phyloP scores from a whole-genome alignment of 2,329 filamentous ascomycete genomes.

The Botrytis elliptica region DNA sequence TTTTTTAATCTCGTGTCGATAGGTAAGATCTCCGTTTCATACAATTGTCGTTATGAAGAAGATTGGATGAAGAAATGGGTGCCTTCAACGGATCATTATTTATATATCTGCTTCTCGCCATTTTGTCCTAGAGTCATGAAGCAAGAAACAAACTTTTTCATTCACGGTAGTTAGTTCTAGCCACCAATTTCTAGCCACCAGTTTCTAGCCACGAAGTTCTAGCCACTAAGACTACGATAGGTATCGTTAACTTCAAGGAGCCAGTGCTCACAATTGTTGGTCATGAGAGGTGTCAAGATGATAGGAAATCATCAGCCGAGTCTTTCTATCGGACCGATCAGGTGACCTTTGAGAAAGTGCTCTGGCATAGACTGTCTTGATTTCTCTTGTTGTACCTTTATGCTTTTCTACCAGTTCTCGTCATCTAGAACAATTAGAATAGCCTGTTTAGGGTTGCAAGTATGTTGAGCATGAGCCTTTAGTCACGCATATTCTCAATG shows the following conservation, averaged over 20 bases:
- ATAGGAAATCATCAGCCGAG: conserved; percentile 12
- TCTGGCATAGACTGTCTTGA: neutral
- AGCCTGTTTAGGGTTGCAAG: neutral
- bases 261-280: conserved; percentile 11
- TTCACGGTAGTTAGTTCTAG: neutral
- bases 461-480: neutral
- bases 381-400: neutral
- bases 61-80: neutral
- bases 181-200: neutral
- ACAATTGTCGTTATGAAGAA: neutral
- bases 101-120: neutral
- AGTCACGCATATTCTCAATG: neutral
- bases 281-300: conserved; percentile 6
- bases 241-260: conserved; percentile 5
- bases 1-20: neutral
- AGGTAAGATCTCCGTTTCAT: neutral
- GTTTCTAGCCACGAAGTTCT: neutral
- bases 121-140: neutral
- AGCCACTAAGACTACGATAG: neutral
- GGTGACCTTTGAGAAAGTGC: neutral
- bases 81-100: neutral
- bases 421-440: neutral
- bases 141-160: too few species aligned
- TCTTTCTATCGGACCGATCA: conserved; percentile 13
- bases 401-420: neutral